These are phyloP conservation scores for Breynia disticha DNA, from an alignment of 441 rosid species.

Conservation along the genomic window DNA sequence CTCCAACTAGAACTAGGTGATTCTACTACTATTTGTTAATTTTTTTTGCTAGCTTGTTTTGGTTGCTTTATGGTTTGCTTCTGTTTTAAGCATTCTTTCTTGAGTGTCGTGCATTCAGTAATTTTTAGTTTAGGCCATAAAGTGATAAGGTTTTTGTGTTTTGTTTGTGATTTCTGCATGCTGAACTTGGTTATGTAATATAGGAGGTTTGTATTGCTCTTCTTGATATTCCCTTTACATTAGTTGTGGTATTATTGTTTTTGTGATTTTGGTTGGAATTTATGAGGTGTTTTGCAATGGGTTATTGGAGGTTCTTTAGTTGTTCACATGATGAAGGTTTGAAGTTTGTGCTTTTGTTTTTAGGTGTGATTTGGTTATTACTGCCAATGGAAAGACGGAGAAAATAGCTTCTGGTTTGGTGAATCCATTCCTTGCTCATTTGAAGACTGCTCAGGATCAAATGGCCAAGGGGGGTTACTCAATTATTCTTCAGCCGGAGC, in stretches of 20 bases:
- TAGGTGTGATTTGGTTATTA: constrained; percentile 89
- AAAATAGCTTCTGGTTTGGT: constrained; percentile 88
- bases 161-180: neutral
- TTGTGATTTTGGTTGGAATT: neutral
- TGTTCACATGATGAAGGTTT: constrained; percentile 6
- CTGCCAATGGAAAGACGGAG: constrained; percentile 70
- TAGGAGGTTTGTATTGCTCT: neutral
- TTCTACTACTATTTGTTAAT: neutral
- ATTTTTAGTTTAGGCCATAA: neutral
- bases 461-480: constrained; percentile 89
- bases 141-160: neutral
- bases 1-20: constrained; percentile 97
- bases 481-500: constrained; percentile 62
- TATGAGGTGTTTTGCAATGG: neutral
- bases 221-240: neutral
- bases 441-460: constrained; percentile 81
- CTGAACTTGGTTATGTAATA: neutral
- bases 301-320: neutral
- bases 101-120: neutral
- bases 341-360: constrained; percentile 8
- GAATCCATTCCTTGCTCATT: constrained; percentile 81
- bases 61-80: neutral
- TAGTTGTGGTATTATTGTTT: neutral
- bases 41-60: neutral
- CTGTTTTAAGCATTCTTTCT: neutral